phyloP scores from a whole-genome alignment of 2,329 filamentous ascomycete genomes.

The Epichloe bromicola region DNA sequence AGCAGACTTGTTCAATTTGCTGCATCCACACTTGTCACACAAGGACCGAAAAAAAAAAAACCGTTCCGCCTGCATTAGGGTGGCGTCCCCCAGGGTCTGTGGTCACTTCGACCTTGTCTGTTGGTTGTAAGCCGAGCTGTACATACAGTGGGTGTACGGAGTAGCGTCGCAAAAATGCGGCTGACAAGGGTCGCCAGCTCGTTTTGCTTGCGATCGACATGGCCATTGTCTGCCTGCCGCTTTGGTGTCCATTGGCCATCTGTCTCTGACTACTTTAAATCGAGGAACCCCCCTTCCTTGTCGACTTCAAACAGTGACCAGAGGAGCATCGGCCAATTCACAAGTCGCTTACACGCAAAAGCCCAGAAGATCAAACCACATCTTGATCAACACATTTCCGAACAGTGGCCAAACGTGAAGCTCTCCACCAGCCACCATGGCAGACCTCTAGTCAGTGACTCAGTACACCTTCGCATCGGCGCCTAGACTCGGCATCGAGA shows the following conservation, averaged over 20 bases:
- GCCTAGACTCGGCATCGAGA: background rate
- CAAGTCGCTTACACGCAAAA: background rate
- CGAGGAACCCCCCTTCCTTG: conserved; percentile 5
- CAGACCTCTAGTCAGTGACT: conserved; percentile 10
- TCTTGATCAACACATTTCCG: background rate
- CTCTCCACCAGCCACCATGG: conserved; percentile 9
- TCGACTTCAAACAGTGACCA: background rate
- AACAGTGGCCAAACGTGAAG: background rate
- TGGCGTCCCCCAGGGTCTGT: too few relatives aligned
- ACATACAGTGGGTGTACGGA: too few relatives aligned
- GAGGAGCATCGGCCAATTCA: background rate
- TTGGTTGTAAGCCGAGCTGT: background rate
- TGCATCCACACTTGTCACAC: background rate
- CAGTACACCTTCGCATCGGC: background rate
- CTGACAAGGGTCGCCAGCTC: background rate
- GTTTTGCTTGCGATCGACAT: conserved; percentile 6
- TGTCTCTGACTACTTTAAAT: conserved; percentile 6
- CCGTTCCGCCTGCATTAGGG: background rate
- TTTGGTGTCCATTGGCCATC: conserved; percentile 4
- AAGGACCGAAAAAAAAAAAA: background rate
- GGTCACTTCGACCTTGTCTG: too few relatives aligned
- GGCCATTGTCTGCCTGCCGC: conserved; percentile 8
- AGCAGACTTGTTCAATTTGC: background rate
- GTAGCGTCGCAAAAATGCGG: background rate
- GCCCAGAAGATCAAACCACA: background rate